Evolutionary conservation across 2,329 filamentous ascomycete species (phyloP), one percentile per base, ranked within the genome.

Genomic region (Dothistroma pini): DNA sequence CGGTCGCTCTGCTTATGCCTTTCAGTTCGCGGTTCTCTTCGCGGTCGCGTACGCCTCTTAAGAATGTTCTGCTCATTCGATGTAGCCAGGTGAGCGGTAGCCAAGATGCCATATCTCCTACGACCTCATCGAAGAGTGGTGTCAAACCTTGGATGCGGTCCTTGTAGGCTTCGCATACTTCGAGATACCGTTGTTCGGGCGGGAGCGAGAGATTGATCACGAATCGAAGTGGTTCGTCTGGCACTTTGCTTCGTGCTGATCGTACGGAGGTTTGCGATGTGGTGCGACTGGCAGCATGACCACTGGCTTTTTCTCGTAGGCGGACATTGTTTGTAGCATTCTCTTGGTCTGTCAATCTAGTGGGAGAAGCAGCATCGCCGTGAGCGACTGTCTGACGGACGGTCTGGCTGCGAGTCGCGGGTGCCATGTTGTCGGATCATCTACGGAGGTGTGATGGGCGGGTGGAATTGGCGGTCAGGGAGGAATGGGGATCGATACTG

Each of bases 21-120:
- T 71, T 74, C n/a, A 89, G 72, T 70, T 89, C 86, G 50, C 81
- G 77, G 0, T 81, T 86, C 70, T 89, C 84, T 66, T 88, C 85
- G 0, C 72, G 57, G 19, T 77, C 79, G 69, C 83, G 76, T 0
- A 89, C 72, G 1, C 79, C 75, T 4, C 80, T 77, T 11, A 89
- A 69, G 11, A 81, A 69, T 0, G 81, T n/a, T 0, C 75, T 75
- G 0, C 83, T 79, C 0, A 83, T 34, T 2, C 68, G 57, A 12
- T 70, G 66, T 0, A 79, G 64, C 3, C 71, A 58, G 4, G 65
- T 69, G 12, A 70, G 65, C 3, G 71, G 65, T 4, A 78, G 49
- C 1, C 61, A 70, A 11, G 68, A 69, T 4, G 71, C 61, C 8
- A 78, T 58, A 6, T 70, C 72, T 5, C 68, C 53, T 0, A 86